Evolutionary conservation across 2,329 filamentous ascomycete species (phyloP).

Genomic region (Epichloe uncinata): DNA sequence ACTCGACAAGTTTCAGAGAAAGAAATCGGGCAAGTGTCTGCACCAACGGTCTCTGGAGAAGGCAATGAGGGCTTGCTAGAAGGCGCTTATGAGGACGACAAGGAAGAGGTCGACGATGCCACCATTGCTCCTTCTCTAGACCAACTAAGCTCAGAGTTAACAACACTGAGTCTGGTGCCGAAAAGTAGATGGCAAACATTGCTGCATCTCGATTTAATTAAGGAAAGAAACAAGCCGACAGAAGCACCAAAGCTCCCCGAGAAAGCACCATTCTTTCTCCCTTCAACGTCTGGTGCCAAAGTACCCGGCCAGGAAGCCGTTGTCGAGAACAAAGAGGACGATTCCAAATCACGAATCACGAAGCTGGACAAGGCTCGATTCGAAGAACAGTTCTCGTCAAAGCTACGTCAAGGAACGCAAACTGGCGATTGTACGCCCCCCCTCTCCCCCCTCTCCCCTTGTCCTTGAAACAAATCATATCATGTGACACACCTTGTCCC

Average conservation of each 20-base stretch:
- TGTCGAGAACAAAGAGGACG: constrained; percentile 24
- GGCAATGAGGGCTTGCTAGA: constrained; percentile 63
- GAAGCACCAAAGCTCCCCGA: constrained; percentile 85
- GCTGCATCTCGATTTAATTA: constrained; percentile 81
- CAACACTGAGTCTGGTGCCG: constrained; percentile 80
- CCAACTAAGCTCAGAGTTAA: constrained; percentile 69
- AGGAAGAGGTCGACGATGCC: constrained; percentile 39
- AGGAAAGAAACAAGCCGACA: constrained; percentile 85
- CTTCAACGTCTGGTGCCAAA: constrained; percentile 41
- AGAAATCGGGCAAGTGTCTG: constrained; percentile 50
- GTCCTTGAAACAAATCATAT: background rate
- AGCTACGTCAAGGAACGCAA: constrained; percentile 38
- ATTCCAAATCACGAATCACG: constrained; percentile 51
- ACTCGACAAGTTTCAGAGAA: constrained; percentile 73
- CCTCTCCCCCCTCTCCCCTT: too few relatives aligned
- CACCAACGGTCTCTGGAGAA: constrained; percentile 72
- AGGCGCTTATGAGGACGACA: constrained; percentile 52
- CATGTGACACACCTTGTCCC: background rate
- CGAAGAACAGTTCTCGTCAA: constrained; percentile 45
- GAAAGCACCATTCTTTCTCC: constrained; percentile 91
- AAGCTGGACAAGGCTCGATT: constrained; percentile 46
- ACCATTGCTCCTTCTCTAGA: constrained; percentile 48
- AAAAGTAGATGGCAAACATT: constrained; percentile 90
- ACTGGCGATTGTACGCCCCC: constrained; percentile 44
- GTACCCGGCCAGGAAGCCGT: constrained; percentile 24